Evolutionary conservation across 805 yeast genomes (phyloP), one percentile per base, ranked within the genome.

Genomic region (Wickerhamia fluorescens): DNA sequence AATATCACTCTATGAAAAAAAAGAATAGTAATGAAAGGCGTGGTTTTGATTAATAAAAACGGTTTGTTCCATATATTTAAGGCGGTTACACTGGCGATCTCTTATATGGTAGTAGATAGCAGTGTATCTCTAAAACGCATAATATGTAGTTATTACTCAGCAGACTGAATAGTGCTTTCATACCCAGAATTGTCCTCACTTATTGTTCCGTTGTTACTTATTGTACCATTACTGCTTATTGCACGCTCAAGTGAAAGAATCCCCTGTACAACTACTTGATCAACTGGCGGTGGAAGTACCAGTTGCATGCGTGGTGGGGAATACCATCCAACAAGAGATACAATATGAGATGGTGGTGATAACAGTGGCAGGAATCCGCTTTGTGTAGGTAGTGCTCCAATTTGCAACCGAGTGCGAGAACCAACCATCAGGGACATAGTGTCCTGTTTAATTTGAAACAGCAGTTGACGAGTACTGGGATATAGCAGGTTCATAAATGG

Each of bases 381-480:
- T n/a, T n/a, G 20, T 18, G 20, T 8, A 10, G 10, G 9, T 10
- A 18, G 9, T 10, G 20, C 7, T 10, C 9, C 20, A 10, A 7
- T 18, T 18, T 18, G 20, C 20, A 18, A 10, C 20, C 9, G 10
- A 18, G 7, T 10, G 9, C 7, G 9, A 18, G 20, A 18, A 10
- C 10, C 20, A 7, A 18, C 10, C 20, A 18, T 18, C 20, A 18
- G 20, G 20, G 20, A 10, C 9, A 7, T 18, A 18, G n/a, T n/a
- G n/a, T 24, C 26, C 16, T 24, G 14, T 12, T 24, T 24, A 17
- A 24, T 24, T 17, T 11, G 14, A 6, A 24, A 9, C 10, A 10
- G 17, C 17, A 12, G 7, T 14, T 6, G 16, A 9, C n/a, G 13
- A 7, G 13, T 7, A 17, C 17, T n/a, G 7, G 26, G 26, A 11